phyloP scores from a whole-genome alignment of 352 stramenopile species.

The Lagenidium giganteum region DNA sequence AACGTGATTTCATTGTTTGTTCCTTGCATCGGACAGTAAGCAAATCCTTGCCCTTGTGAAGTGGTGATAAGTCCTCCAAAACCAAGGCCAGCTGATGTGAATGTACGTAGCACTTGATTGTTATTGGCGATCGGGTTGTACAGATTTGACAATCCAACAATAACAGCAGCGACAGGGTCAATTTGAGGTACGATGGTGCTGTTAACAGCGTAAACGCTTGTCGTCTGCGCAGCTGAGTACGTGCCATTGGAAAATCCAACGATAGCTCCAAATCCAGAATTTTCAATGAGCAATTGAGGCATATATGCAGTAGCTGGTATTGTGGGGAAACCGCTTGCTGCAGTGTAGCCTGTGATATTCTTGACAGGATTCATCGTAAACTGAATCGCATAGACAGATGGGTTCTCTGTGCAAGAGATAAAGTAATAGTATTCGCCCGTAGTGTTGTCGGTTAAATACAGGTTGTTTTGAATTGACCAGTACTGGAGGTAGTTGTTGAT shows the following conservation, averaged over 20 bases:
- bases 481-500: slow-evolving; percentile 21
- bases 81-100: slow-evolving; percentile 3
- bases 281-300: slow-evolving; percentile 6
- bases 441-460: slow-evolving; percentile 19
- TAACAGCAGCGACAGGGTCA: slow-evolving; percentile 4
- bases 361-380: slow-evolving; percentile 7
- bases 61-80: slow-evolving; percentile 10
- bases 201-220: slow-evolving; percentile 2
- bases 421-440: slow-evolving; percentile 18
- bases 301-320: slow-evolving; percentile 8
- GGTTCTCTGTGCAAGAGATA: slow-evolving; percentile 14
- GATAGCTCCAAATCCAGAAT: slow-evolving; percentile 5
- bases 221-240: slow-evolving; percentile 3
- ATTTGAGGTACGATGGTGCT: slow-evolving; percentile 6
- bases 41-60: slow-evolving; percentile 5
- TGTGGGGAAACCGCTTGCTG: slow-evolving; percentile 6
- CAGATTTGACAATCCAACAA: slow-evolving; percentile 3
- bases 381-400: slow-evolving; percentile 11
- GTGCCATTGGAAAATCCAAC: slow-evolving; percentile 3
- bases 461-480: slow-evolving; percentile 20
- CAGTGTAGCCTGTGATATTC: slow-evolving; percentile 8
- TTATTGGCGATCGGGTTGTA: slow-evolving; percentile 3
- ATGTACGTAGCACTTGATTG: slow-evolving; percentile 8
- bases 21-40: slow-evolving; percentile 10
- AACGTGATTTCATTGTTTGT: slow-evolving; percentile 6